Conservation (phyloP, 805 yeast genomes). For the Kuraishia borneana region DNA sequence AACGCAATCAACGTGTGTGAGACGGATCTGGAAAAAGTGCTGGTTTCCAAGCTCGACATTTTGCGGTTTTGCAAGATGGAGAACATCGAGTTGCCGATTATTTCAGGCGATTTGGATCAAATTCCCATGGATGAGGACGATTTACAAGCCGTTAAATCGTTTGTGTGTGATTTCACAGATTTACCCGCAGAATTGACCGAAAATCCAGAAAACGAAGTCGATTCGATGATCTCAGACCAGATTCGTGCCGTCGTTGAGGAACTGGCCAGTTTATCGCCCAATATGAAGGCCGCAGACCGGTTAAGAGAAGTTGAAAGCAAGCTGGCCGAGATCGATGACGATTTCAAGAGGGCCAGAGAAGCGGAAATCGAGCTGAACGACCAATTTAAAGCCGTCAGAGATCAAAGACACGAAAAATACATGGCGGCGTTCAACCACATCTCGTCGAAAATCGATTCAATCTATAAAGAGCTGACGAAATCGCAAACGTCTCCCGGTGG, state of each 20-base stretch:
- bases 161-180: conserved; percentile 44
- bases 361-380: conserved; percentile 43
- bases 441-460: conserved; percentile 55
- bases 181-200: conserved; percentile 14
- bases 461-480: conserved; percentile 80
- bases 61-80: conserved; percentile 70
- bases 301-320: conserved; percentile 55
- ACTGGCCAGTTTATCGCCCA: conserved; percentile 55
- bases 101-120: conserved; percentile 46
- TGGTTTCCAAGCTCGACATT: conserved; percentile 43
- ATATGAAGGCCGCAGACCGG: conserved; percentile 69
- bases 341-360: conserved; percentile 49
- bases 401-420: conserved; percentile 49
- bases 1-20: conserved; percentile 29
- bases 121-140: conserved; percentile 35
- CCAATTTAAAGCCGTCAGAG: conserved; percentile 48
- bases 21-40: conserved; percentile 42
- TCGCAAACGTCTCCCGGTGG: conserved; percentile 76
- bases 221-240: conserved; percentile 23
- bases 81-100: conserved; percentile 50
- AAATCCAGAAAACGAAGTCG: conserved; percentile 15
- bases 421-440: conserved; percentile 70
- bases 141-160: conserved; percentile 22
- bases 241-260: conserved; percentile 23
- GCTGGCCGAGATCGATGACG: conserved; percentile 50